phyloP scores from a whole-genome alignment of 345 rosid genomes.

The Schrenkiella parvula region DNA sequence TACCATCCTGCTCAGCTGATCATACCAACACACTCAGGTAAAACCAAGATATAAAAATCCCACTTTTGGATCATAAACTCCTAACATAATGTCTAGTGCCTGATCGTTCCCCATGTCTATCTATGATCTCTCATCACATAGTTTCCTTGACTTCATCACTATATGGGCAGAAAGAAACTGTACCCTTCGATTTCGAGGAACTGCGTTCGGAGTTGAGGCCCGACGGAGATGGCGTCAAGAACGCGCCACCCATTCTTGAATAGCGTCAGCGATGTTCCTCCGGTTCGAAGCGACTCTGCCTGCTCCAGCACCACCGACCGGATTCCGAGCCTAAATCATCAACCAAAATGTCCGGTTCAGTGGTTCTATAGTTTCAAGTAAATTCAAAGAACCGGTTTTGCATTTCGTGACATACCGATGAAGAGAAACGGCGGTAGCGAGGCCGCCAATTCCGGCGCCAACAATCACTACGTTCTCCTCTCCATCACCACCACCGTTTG shows the following conservation, averaged over 20 bases:
- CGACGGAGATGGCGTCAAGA: conserved; percentile 80
- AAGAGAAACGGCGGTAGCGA: conserved; percentile 85
- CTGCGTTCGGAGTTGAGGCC: conserved; percentile 63
- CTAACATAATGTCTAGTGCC: not conserved
- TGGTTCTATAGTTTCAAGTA: not conserved
- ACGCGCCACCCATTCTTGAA: conserved; percentile 98
- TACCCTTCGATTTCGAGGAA: conserved; percentile 89
- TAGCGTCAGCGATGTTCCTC: conserved; percentile 86
- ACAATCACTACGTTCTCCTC: conserved; percentile 66
- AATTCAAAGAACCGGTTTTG: not conserved
- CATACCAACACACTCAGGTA: conserved; percentile 45
- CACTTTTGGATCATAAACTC: not conserved
- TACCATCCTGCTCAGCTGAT: conserved; percentile 93
- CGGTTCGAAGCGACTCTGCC: conserved; percentile 76
- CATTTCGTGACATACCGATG: conserved; percentile 39
- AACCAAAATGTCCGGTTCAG: conserved; percentile 11
- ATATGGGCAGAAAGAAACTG: not conserved
- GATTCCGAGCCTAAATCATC: conserved; percentile 54
- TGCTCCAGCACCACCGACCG: conserved; percentile 84
- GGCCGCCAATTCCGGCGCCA: conserved; percentile 90
- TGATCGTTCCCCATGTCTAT: not conserved
- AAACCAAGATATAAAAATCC: not conserved
- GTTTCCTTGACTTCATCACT: not conserved
- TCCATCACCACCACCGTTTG: conserved; percentile 25
- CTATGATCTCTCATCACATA: not conserved